Evolutionary conservation across 352 stramenopile species (phyloP).

Genomic region (Phytophthora sp.): DNA sequence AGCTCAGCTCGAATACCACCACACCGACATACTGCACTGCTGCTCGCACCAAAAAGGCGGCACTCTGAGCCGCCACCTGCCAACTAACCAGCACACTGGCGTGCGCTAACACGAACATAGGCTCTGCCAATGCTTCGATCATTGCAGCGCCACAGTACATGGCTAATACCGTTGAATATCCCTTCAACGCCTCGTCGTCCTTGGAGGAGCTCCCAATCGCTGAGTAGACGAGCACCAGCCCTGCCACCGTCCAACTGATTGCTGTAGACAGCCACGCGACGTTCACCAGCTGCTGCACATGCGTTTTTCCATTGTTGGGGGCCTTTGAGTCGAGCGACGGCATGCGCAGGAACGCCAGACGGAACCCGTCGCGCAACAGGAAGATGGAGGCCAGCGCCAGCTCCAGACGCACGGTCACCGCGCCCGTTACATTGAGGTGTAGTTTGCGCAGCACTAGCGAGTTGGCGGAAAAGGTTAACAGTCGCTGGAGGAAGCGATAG

Average conservation of each 20-base stretch:
- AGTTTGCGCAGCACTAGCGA: constrained; percentile 78
- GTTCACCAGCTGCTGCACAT: constrained; percentile 79
- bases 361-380: constrained; percentile 90
- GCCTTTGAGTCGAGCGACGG: constrained; percentile 57
- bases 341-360: constrained; percentile 85
- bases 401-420: constrained; percentile 88
- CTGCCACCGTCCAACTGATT: constrained; percentile 62
- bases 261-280: constrained; percentile 76
- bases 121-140: constrained; percentile 81
- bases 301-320: not conserved
- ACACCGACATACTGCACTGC: constrained; percentile 76
- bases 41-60: constrained; percentile 74
- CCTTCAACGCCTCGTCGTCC: constrained; percentile 29
- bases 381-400: constrained; percentile 90
- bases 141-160: constrained; percentile 84
- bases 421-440: constrained; percentile 78
- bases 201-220: constrained; percentile 16
- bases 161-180: constrained; percentile 62
- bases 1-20: constrained; percentile 61
- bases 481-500: constrained; percentile 83
- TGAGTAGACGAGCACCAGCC: constrained; percentile 34
- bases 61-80: constrained; percentile 80
- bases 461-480: constrained; percentile 88
- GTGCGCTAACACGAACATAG: constrained; percentile 83
- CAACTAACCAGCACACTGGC: constrained; percentile 83